Conservation (phyloP, 2,329 filamentous ascomycete species). For the Dryadomyces quercus-mongolicae region DNA sequence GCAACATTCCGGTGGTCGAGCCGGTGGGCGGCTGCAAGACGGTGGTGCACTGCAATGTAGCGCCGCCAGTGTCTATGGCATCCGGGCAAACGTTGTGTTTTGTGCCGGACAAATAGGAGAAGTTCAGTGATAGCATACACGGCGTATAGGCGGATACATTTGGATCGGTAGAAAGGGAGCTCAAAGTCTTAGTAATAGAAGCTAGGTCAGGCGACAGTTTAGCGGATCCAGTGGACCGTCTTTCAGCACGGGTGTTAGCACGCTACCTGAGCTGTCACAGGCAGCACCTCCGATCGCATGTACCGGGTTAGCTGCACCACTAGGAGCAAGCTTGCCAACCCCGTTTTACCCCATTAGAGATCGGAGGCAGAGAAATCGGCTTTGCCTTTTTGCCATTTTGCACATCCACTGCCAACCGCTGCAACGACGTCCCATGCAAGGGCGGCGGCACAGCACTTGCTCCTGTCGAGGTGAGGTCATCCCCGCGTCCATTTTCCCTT, state of each 20-base stretch:
- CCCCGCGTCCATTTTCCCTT: neutral
- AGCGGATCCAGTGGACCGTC: neutral
- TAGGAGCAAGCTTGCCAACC: neutral
- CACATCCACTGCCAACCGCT: neutral
- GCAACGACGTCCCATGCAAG: neutral
- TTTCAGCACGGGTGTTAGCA: neutral
- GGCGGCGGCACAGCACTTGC: neutral
- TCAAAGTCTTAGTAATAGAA: too few species aligned
- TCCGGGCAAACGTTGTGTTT: neutral
- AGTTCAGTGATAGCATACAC: neutral
- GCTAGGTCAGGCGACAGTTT: neutral
- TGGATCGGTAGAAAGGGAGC: too few species aligned
- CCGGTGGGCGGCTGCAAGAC: neutral
- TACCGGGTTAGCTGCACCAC: neutral
- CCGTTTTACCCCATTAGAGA: neutral
- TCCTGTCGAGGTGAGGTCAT: neutral
- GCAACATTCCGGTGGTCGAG: neutral
- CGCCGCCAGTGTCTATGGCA: neutral
- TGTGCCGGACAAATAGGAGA: neutral
- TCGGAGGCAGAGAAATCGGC: neutral
- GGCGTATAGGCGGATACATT: too few species aligned
- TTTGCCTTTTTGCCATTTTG: neutral
- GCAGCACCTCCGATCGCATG: neutral
- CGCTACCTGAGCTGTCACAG: neutral
- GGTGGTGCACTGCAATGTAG: neutral